A percentile compares a stretch with the other conserved stretches of the same genome.
phyloP scores from a whole-genome alignment of 441 rosid species.

The Mallotus repandus region DNA sequence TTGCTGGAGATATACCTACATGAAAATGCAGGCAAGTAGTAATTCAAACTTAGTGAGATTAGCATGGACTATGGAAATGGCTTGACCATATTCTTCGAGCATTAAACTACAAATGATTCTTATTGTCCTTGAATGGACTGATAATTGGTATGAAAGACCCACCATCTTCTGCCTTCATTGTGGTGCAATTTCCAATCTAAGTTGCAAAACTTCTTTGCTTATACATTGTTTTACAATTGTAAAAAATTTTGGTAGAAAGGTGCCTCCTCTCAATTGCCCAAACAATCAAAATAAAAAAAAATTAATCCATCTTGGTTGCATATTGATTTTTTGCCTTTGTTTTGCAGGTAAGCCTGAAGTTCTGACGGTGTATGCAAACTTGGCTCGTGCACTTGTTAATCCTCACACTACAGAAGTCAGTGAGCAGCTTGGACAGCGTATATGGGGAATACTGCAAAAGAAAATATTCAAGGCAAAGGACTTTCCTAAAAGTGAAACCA shows the following conservation, averaged over 20 bases:
- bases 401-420: constrained; percentile 75
- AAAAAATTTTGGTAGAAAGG: not conserved
- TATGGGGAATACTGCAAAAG: constrained; percentile 91
- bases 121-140: not conserved
- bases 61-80: not conserved
- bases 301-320: not conserved
- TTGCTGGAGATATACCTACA: constrained; percentile 88
- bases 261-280: not conserved
- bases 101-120: not conserved
- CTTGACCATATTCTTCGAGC: not conserved
- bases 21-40: constrained; percentile 74
- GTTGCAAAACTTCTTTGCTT: constrained; percentile 11
- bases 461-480: constrained; percentile 83
- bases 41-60: constrained; percentile 3
- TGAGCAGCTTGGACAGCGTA: constrained; percentile 81
- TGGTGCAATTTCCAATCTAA: not conserved
- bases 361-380: constrained; percentile 66
- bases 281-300: too few species aligned
- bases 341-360: constrained; percentile 73
- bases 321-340: constrained; percentile 13
- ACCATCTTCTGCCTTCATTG: not conserved
- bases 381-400: constrained; percentile 76
- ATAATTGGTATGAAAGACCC: not conserved
- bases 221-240: not conserved
- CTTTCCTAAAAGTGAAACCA: constrained; percentile 56